Conservation (phyloP, 1,284 basidiomycete species). For the Coniferiporia sulphurascens region DNA sequence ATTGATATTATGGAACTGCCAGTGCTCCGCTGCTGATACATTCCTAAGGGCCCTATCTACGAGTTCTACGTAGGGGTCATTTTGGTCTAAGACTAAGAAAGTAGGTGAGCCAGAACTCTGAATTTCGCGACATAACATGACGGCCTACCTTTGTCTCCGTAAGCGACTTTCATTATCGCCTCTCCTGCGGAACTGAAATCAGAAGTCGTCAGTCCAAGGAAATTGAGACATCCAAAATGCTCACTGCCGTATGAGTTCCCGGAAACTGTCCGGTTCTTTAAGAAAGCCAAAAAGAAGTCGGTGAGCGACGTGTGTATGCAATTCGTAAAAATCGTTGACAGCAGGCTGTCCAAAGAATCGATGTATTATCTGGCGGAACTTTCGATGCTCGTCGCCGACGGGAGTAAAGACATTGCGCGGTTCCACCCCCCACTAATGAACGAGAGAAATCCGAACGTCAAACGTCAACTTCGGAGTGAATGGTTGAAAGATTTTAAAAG, state of each 20-base stretch:
- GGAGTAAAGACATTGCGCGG: not conserved
- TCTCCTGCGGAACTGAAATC: no score
- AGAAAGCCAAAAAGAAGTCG: not conserved
- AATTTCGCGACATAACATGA: not conserved
- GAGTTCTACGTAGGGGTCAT: conserved; percentile 19
- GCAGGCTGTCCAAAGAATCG: conserved; percentile 6
- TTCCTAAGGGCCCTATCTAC: conserved; percentile 8
- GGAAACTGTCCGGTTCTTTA: not conserved
- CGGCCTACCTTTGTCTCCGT: not conserved
- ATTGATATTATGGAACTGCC: conserved; percentile 12
- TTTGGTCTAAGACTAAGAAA: not conserved
- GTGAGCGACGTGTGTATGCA: not conserved
- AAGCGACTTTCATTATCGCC: conserved; percentile 8
- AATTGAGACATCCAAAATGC: no score
- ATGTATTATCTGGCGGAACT: conserved; percentile 5
- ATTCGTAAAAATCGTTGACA: not conserved
- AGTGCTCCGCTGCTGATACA: conserved; percentile 3
- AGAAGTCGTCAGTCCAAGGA: not conserved
- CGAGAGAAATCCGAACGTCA: not conserved
- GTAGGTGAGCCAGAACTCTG: no score
- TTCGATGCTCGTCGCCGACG: conserved; percentile 6
- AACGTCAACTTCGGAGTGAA: not conserved
- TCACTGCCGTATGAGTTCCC: not conserved
- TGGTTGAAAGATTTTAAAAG: no score
- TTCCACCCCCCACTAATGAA: conserved; percentile 1